phyloP scores from a whole-genome alignment of 2,329 filamentous ascomycete species.

The Cladosporium sp. region DNA sequence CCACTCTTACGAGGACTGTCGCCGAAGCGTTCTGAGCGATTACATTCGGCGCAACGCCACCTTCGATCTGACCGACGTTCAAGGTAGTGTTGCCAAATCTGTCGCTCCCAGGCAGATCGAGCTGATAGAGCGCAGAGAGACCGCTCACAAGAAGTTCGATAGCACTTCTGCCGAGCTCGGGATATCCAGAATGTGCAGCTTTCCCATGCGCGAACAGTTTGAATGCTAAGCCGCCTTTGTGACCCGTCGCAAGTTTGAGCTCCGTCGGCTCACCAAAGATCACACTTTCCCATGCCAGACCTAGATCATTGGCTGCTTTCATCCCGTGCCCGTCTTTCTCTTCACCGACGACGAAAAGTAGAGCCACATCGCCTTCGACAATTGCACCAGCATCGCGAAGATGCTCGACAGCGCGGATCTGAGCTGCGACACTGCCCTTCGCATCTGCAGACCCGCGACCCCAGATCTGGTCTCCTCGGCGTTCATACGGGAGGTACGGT shows the following conservation, averaged over 20 bases:
- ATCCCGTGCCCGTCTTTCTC: conserved; percentile 78
- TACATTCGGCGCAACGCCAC: conserved; percentile 83
- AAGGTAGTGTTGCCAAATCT: conserved; percentile 81
- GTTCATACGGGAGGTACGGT: not conserved
- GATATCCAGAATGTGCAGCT: conserved; percentile 83
- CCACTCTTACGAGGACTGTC: not conserved
- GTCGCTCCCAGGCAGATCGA: conserved; percentile 67
- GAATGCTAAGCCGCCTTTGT: conserved; percentile 76
- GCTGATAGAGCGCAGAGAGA: conserved; percentile 58
- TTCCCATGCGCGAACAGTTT: conserved; percentile 64
- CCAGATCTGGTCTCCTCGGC: conserved; percentile 28
- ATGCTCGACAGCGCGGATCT: conserved; percentile 60
- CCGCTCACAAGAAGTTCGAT: conserved; percentile 75
- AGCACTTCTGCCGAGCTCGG: conserved; percentile 77
- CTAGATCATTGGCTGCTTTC: conserved; percentile 48
- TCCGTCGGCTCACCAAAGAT: conserved; percentile 92
- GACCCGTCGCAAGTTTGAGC: conserved; percentile 76
- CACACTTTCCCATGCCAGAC: conserved; percentile 54
- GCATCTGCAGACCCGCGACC: conserved; percentile 67
- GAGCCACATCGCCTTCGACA: conserved; percentile 39
- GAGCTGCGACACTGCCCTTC: conserved; percentile 58
- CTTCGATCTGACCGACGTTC: conserved; percentile 72
- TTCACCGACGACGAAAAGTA: conserved; percentile 70
- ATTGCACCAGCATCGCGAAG: conserved; percentile 38
- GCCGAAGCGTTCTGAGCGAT: conserved; percentile 56